Conservation (phyloP, 345 rosid species). For the Eucalyptus polyanthemos region DNA sequence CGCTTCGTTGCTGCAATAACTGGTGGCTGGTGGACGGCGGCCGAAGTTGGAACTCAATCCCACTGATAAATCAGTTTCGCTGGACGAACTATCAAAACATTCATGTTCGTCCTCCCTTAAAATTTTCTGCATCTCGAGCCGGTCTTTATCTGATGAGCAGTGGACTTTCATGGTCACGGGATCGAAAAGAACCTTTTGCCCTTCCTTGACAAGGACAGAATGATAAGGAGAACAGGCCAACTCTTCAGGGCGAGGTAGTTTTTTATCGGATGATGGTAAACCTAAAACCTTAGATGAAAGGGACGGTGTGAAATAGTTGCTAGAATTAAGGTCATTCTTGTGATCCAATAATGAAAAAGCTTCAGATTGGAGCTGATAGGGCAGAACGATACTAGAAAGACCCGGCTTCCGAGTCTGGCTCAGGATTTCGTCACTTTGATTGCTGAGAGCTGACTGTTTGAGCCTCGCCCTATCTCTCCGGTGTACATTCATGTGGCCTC, state of each 20-base stretch:
- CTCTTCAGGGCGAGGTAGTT: neutral
- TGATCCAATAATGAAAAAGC: neutral
- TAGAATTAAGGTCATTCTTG: neutral
- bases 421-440: neutral
- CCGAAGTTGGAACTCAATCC: conserved; percentile 9
- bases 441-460: conserved; percentile 17
- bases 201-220: neutral
- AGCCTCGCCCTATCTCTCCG: conserved; percentile 63
- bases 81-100: neutral
- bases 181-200: neutral
- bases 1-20: neutral
- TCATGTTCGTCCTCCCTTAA: neutral
- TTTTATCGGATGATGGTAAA: neutral
- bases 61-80: conserved; percentile 15
- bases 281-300: conserved; percentile 20
- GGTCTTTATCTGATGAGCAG: neutral
- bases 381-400: neutral
- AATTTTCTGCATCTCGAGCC: neutral
- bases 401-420: neutral
- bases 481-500: conserved; percentile 81
- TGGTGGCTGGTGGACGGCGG: neutral
- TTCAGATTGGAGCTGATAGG: neutral
- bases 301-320: neutral
- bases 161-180: neutral
- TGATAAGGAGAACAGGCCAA: neutral